phyloP scores from a whole-genome alignment of 73 alveolate genomes.

The Blepharisma japonicum region DNA sequence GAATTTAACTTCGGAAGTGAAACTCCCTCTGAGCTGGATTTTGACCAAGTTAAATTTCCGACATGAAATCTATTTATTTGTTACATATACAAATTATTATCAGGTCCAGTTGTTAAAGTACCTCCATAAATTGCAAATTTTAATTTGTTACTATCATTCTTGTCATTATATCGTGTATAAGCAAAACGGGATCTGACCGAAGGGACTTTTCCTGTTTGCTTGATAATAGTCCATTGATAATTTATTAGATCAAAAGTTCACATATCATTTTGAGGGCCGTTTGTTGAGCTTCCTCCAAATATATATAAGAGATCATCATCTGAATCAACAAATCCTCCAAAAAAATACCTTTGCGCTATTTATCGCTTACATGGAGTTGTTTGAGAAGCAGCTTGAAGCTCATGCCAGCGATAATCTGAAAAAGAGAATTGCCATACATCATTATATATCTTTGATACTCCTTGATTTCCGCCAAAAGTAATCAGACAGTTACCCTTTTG shows the following conservation, averaged over 20 bases:
- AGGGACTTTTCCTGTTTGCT: background rate
- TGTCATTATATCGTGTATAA: background rate
- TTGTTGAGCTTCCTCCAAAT: slow-evolving; percentile 25
- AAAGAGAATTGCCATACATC: background rate
- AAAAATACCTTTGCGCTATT: background rate
- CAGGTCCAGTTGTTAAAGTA: background rate
- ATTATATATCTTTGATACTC: background rate
- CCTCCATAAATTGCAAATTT: background rate
- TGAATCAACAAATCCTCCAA: slow-evolving; percentile 1
- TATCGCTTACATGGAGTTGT: background rate
- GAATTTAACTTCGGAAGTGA: too few species aligned
- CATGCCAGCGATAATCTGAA: background rate
- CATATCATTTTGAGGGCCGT: background rate
- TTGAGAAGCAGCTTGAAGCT: background rate
- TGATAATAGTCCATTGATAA: background rate
- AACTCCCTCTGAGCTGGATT: too few species aligned
- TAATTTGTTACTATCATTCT: background rate
- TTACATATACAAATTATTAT: background rate
- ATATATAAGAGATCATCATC: background rate
- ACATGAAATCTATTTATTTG: background rate
- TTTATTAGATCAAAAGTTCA: slow-evolving; percentile 8
- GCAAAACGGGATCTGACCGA: background rate
- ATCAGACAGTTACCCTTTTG: background rate
- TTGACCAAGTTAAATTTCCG: background rate
- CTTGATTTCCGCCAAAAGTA: background rate